Evolutionary conservation across 164 flowering plant genomes (phyloP).

Genomic region (Dillenia turbinata): DNA sequence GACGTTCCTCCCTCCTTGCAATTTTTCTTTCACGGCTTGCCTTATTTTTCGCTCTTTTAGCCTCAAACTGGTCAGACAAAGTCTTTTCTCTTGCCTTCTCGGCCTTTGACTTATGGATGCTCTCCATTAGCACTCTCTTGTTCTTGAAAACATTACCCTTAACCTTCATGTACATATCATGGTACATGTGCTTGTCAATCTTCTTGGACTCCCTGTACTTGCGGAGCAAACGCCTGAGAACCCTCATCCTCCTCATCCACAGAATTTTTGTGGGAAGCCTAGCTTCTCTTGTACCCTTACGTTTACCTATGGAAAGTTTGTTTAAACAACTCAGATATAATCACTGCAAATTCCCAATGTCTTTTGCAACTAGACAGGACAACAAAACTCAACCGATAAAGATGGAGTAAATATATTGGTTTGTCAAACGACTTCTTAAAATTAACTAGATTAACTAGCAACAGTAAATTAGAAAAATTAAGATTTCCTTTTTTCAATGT

Average conservation of each 20-base stretch:
- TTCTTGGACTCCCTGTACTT: slow-evolving; percentile 77
- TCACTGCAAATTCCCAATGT: no score
- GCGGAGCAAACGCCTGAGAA: slow-evolving; percentile 74
- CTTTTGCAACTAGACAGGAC: no score
- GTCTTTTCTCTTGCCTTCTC: slow-evolving; percentile 90
- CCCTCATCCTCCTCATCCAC: slow-evolving; percentile 90
- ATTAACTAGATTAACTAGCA: no score
- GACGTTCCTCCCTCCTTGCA: slow-evolving; percentile 77
- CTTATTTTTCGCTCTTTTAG: slow-evolving; percentile 83
- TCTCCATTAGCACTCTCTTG: slow-evolving; percentile 83
- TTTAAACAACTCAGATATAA: not conserved
- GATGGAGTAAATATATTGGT: no score
- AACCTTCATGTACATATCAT: slow-evolving; percentile 92
- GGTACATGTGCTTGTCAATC: slow-evolving; percentile 86
- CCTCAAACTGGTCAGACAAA: slow-evolving; percentile 80
- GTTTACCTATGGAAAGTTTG: slow-evolving; percentile 47
- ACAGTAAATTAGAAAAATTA: no score
- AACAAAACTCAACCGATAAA: no score
- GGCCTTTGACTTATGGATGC: slow-evolving; percentile 83
- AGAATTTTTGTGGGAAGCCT: slow-evolving; percentile 75
- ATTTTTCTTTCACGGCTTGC: slow-evolving; percentile 74
- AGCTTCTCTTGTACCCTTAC: slow-evolving; percentile 84
- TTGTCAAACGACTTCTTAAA: no score
- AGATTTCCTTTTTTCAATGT: no score
- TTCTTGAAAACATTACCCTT: slow-evolving; percentile 88